Evolutionary conservation across 768 basidiomycete species (phyloP).

Genomic region (Amanita exitialis): DNA sequence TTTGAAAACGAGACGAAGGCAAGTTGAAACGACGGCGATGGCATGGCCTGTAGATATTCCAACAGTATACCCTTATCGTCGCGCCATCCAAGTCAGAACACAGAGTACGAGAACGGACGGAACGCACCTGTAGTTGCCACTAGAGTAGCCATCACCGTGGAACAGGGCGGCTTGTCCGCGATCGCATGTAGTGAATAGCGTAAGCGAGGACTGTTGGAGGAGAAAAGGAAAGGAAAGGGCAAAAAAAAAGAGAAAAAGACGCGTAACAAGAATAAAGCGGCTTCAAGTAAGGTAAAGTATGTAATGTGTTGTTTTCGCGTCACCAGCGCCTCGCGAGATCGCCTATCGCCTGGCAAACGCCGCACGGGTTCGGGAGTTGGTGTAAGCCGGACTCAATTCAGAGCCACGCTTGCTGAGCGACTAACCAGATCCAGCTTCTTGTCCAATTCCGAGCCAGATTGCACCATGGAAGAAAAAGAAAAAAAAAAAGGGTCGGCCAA

Average conservation of each 20-base stretch:
- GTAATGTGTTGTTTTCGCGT: no score
- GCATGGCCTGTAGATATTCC: background rate
- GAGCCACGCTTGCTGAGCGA: no score
- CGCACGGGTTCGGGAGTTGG: no score
- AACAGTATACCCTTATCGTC: background rate
- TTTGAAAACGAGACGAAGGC: conserved; percentile 6
- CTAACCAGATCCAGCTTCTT: no score
- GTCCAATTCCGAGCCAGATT: no score
- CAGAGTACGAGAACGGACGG: background rate
- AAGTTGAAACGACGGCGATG: conserved; percentile 7
- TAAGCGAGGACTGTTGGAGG: no score
- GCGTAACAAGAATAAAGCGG: background rate
- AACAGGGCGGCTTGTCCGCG: background rate
- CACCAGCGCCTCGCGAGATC: no score
- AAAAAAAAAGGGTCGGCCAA: no score
- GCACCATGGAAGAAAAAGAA: no score
- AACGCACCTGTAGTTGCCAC: background rate
- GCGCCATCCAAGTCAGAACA: background rate
- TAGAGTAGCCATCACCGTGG: background rate
- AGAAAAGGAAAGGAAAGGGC: background rate
- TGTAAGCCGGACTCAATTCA: no score
- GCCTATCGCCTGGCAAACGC: no score
- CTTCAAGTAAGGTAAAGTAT: no score
- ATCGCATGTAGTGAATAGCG: background rate
- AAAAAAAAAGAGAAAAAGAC: background rate